Evolutionary conservation across 78 protist genomes (phyloP).

Genomic region (Reticulomyxa filosa): DNA sequence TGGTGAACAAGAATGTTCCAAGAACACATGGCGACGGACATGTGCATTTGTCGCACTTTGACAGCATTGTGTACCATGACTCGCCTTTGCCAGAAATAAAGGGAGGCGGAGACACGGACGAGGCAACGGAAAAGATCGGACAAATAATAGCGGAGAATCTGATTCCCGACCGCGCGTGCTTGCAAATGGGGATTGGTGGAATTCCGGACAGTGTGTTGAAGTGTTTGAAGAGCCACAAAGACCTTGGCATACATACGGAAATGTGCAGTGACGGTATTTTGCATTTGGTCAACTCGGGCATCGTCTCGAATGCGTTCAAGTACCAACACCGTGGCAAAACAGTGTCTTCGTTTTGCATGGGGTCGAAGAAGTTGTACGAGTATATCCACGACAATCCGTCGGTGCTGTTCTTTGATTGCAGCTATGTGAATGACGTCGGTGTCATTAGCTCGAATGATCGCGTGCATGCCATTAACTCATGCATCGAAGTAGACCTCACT

Average conservation of each 20-base stretch:
- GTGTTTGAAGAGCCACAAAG: background rate
- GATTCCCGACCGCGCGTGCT: background rate
- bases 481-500: constrained; percentile 30
- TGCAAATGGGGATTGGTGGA: constrained; percentile 34
- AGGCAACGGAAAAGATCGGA: background rate
- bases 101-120: background rate
- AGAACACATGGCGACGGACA: constrained; percentile 17
- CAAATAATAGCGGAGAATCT: background rate
- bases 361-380: constrained; percentile 14
- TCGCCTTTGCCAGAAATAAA: constrained; percentile 8
- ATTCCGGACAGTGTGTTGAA: constrained; percentile 17
- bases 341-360: background rate
- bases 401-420: background rate
- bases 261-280: constrained; percentile 10
- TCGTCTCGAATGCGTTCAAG: constrained; percentile 9
- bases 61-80: background rate
- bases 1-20: constrained; percentile 26
- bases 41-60: constrained; percentile 4
- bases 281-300: constrained; percentile 17
- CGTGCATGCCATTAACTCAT: constrained; percentile 20
- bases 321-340: background rate
- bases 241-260: constrained; percentile 43
- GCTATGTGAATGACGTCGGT: constrained; percentile 2
- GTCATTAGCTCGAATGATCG: constrained; percentile 8
- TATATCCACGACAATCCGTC: constrained; percentile 14